These are phyloP conservation scores for Truncatella angustata DNA, from an alignment of 2,329 filamentous ascomycete species.

Conservation along the genomic window DNA sequence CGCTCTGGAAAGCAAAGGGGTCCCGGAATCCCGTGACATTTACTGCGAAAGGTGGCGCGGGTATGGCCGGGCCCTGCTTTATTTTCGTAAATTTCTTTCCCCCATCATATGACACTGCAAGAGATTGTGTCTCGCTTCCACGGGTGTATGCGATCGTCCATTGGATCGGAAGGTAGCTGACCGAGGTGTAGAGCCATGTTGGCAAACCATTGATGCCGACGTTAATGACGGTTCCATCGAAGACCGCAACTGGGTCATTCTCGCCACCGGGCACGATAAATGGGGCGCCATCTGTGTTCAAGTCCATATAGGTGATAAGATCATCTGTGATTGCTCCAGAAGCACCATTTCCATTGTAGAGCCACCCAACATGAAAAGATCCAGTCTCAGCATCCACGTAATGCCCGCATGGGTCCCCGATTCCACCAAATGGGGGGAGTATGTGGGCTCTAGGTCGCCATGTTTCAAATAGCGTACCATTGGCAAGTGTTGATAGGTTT, in stretches of 20 bases:
- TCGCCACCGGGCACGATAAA: slow-evolving; percentile 23
- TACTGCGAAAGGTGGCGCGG: slow-evolving; percentile 34
- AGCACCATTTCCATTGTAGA: slow-evolving; percentile 33
- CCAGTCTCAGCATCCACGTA: slow-evolving; percentile 42
- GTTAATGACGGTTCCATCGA: slow-evolving; percentile 43
- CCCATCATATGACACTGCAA: slow-evolving; percentile 34
- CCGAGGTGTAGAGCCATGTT: slow-evolving; percentile 43
- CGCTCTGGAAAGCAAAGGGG: slow-evolving; percentile 39
- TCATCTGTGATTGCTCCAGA: slow-evolving; percentile 40
- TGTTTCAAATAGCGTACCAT: slow-evolving; percentile 33
- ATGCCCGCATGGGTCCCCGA: slow-evolving; percentile 44
- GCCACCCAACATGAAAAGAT: slow-evolving; percentile 42
- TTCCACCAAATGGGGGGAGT: slow-evolving; percentile 36
- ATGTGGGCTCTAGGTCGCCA: slow-evolving; percentile 35
- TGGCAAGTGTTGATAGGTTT: slow-evolving; percentile 36
- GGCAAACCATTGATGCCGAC: slow-evolving; percentile 39
- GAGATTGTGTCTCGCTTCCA: slow-evolving; percentile 42
- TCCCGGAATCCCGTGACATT: slow-evolving; percentile 43
- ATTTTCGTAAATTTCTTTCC: slow-evolving; percentile 39
- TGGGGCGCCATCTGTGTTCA: slow-evolving; percentile 36
- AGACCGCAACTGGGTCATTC: slow-evolving; percentile 42
- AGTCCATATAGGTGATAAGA: slow-evolving; percentile 35
- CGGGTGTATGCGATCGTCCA: slow-evolving; percentile 45
- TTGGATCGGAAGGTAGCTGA: slow-evolving; percentile 41
- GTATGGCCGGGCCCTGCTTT: slow-evolving; percentile 34